Base-by-base conservation (phyloP, 2,329 filamentous ascomycete species). In the Truncatella angustata region DNA sequence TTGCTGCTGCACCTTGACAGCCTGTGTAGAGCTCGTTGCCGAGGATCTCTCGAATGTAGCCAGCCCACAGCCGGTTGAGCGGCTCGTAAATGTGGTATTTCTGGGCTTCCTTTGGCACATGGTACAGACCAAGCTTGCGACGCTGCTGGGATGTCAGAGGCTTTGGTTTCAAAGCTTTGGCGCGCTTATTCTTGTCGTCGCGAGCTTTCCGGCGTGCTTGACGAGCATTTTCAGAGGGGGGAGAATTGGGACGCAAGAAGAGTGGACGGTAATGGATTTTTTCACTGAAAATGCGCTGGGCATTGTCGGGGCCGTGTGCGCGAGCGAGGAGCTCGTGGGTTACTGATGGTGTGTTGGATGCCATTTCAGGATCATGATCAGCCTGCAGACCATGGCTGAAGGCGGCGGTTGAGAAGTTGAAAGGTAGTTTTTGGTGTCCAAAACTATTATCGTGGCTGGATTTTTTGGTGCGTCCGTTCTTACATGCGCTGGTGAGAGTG, bases 221-320 rank as follows among this genome's bases (percentile, higher is more conserved):
- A 55, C 86, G 84, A 18, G 80, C 79, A 61, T 84, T 81, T 47
- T 74, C 72, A 64, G 79, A 59, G 62, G 83, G 68, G 0, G 78
- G 76, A 1, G 88, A 90, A 20, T 86, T 87, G 5, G 90, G 86
- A 37, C 87, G 85, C 3, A 97, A 82, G 63, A 87, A 84, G 52
- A 97, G 84, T 0, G 90, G 86, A 43, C 91, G 90, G 65, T 90
- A 86, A 62, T 90, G 84, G 67, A 96, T 84, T 70, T 91, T 91
- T 58, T 96, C 90, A 56, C 80, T 78, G 76, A 88, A 93, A 69
- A 96, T 89, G 50, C 84, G 80, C 30, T 76, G 74, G 50, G 86
- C 83, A 52, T 81, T 85, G 58, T 87, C 80, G 23, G 90, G 86
- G 2, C 89, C 87, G 71, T 96, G 91, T 9, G 90, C 91, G 62